Base-by-base conservation (phyloP, 768 basidiomycete genomes). In the Butyriboletus loyo region DNA sequence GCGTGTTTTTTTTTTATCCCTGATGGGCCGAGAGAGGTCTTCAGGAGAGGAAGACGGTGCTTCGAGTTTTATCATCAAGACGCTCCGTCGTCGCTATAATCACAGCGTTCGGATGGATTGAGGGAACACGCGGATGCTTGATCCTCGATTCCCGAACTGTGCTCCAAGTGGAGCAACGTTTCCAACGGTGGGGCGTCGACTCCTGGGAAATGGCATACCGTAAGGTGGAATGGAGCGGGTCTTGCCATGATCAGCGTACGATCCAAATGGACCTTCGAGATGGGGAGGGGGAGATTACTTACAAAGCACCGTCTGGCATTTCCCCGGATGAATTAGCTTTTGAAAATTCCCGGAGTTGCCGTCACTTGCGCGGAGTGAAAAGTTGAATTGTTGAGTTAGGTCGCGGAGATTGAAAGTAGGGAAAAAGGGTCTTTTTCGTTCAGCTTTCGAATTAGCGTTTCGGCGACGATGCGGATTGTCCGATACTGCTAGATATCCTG, bases 401-500 rank as follows among this genome's bases (percentile, higher is more conserved):
- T 66, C 63, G 65, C 63, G 65, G 64, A 65, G 62, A 54, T 65
- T 44, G 46, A 65, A 67, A 37, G n/a, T 4, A 14, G 19, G 15
- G n/a, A n/a, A n/a, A n/a, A n/a, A 2, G 27, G 14, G 31, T 14
- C 14, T 5, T 34, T 34, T 34, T 17, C 21, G 7, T 4, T 24
- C 38, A 22, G 30, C 27, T 14, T 17, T 13, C 31, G 31, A 32
- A 11, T n/a, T n/a, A n/a, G n/a, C 31, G 6, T 36, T 10, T 35
- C 17, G 24, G 7, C 31, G 52, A 30, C n/a, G n/a, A n/a, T n/a
- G n/a, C n/a, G n/a, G n/a, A n/a, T 61, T 83, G 10, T 75, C 70
- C 45, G 83, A 84, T 50, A 70, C 79, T n/a, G 5, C 71, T 84
- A 5, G 71, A 69, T 41, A 77, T 84, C 53, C 66, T 84, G n/a